Base-by-base conservation (phyloP, 805 yeast genomes). In the Priceomyces medius region DNA sequence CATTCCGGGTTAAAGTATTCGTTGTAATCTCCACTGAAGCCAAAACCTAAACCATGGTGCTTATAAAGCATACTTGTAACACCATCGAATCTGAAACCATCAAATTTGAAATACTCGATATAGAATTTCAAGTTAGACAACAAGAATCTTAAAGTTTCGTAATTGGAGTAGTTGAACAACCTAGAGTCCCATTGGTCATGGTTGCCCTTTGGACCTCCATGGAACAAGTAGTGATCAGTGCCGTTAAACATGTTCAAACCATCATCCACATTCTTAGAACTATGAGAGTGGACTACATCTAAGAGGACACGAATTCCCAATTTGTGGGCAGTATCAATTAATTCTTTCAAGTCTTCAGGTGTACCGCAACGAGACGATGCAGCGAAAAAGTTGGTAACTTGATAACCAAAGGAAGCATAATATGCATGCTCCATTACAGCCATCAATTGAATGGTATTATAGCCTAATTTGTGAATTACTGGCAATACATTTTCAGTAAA, bases 371-470 rank as follows among this genome's bases (percentile, higher is more conserved):
- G 76, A 6, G 97, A 90, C 40, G 93, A 82, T 18, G 78, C 74
- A 2, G 98, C 97, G 61, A 86, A 91, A 60, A 91, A 93, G 45
- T 84, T 86, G 17, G 98, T 90, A 20, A 91, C 82, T 63, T 91
- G 99, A 61, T 91, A 91, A n/a, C 99, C 99, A 61, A 91, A 91
- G 2, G 96, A 88, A 1, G 97, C 99, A 61, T 91, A 91, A 61
- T 91, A 91, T 1, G 99, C 98, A 61, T 91, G 99, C 64, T 91
- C 99, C 99, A 91, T 91, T 33, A 91, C 77, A 0, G 99, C 97
- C 99, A 91, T 91, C 57, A 91, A 73, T 66, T 91, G 99, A 53
- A 91, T 85, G 3, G 96, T 82, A 62, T 93, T 88, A 63, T 91
- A 91, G 27, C 97, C 97, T 45, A 90, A 73, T 47, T 83, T 79